phyloP scores from a whole-genome alignment of 129 eudicot genomes.

The Artemisia annua region DNA sequence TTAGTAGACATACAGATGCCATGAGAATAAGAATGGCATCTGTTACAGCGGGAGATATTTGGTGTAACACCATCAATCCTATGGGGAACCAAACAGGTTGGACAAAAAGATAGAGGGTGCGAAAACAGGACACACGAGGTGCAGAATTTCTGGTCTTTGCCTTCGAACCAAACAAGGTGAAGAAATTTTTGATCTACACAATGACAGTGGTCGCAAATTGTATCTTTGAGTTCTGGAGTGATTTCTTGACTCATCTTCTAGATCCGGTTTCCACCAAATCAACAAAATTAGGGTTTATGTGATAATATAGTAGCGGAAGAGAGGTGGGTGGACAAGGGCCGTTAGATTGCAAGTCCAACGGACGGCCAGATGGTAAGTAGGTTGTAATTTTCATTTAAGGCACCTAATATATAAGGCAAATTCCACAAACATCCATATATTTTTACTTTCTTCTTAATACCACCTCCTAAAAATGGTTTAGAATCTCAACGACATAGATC shows the following conservation, averaged over 20 bases:
- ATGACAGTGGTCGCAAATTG: background rate
- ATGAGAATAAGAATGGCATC: background rate
- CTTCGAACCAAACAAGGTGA: background rate
- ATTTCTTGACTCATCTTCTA: background rate
- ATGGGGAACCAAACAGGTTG: background rate
- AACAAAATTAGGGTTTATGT: background rate
- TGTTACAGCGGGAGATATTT: background rate
- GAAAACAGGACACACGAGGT: background rate
- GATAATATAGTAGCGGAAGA: background rate
- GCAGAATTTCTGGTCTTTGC: background rate
- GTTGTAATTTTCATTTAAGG: background rate
- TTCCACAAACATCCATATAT: background rate
- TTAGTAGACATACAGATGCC: background rate
- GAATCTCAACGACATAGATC: no score
- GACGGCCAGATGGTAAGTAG: background rate
- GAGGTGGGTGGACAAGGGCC: background rate
- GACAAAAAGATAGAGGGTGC: background rate
- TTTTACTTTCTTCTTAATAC: background rate
- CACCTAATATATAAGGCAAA: background rate
- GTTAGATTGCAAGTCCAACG: background rate
- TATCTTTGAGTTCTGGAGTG: background rate
- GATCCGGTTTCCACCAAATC: background rate
- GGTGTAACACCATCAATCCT: background rate
- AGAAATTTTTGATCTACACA: background rate
- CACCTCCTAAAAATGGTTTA: background rate